phyloP scores from a whole-genome alignment of 257 asterid genomes.

The Plectranthus barbatus region DNA sequence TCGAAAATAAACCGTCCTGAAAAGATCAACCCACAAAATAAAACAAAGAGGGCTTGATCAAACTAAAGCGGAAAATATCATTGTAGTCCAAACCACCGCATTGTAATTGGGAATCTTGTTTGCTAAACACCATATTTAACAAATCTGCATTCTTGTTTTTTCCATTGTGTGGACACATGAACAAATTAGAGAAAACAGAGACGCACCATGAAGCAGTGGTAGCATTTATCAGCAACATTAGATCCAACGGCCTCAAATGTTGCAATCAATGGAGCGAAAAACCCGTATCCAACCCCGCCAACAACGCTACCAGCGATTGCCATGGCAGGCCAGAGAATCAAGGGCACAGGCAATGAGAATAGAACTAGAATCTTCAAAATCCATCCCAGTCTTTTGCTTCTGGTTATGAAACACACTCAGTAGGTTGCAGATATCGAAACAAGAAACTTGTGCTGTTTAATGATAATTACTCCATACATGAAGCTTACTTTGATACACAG shows the following conservation, averaged over 20 bases:
- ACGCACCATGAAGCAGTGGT: slow-evolving; percentile 70
- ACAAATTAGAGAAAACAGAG: neutral
- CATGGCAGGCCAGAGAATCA: slow-evolving; percentile 57
- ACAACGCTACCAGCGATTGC: slow-evolving; percentile 60
- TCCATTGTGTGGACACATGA: too few species aligned
- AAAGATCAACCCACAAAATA: neutral
- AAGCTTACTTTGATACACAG: slow-evolving; percentile 59
- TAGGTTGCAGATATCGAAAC: neutral
- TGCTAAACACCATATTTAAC: neutral
- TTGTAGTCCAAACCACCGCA: neutral
- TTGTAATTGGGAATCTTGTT: neutral
- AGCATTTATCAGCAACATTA: slow-evolving; percentile 41
- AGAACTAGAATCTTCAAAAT: slow-evolving; percentile 48
- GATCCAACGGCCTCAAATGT: slow-evolving; percentile 82
- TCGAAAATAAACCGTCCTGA: slow-evolving; percentile 73
- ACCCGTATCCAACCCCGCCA: slow-evolving; percentile 74
- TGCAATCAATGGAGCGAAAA: slow-evolving; percentile 73
- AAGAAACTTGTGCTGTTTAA: neutral
- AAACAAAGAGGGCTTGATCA: neutral
- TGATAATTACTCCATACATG: neutral
- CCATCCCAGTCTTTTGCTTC: slow-evolving; percentile 78
- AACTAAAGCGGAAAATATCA: too few species aligned
- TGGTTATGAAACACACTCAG: slow-evolving; percentile 12
- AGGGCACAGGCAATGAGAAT: slow-evolving; percentile 47
- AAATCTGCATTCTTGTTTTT: neutral